These are phyloP conservation scores for Glycyrrhiza uralensis DNA, from an alignment of 306 rosid genomes.

Conservation along the genomic window DNA sequence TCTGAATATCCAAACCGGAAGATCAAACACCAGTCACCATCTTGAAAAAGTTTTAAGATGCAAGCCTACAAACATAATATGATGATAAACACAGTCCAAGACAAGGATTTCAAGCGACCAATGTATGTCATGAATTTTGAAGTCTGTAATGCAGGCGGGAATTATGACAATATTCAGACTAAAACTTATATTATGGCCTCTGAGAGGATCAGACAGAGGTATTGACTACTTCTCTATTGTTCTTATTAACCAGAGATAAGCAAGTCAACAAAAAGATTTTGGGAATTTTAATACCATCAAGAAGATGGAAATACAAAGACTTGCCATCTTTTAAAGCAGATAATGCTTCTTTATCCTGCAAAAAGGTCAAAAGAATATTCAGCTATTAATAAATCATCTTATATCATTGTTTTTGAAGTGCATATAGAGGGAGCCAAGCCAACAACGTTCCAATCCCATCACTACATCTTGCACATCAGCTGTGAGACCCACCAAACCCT, in stretches of 20 bases:
- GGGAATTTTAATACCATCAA: constrained; percentile 5
- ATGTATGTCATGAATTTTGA: neutral
- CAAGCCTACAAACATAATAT: neutral
- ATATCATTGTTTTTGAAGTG: neutral
- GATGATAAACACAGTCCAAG: neutral
- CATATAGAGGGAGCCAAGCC: neutral
- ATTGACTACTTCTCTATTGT: neutral
- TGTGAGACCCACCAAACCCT: neutral
- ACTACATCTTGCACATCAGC: constrained; percentile 1
- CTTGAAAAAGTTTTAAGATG: neutral
- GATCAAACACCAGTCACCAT: neutral
- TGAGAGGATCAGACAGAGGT: neutral
- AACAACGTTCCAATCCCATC: constrained; percentile 19
- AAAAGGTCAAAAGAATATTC: constrained; percentile 6
- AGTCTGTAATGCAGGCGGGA: constrained; percentile 6
- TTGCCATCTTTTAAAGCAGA: constrained; percentile 74
- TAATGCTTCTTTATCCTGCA: constrained; percentile 60
- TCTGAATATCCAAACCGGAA: constrained; percentile 12
- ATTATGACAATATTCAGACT: constrained; percentile 1
- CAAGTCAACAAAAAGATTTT: constrained; percentile 8
- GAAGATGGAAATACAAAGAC: constrained; percentile 18
- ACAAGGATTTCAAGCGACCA: neutral
- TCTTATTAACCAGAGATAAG: neutral
- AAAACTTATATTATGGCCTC: neutral
- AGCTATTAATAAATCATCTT: constrained; percentile 14